Base-by-base conservation (phyloP, 2,329 filamentous ascomycete genomes). In the Colletotrichum incanum region DNA sequence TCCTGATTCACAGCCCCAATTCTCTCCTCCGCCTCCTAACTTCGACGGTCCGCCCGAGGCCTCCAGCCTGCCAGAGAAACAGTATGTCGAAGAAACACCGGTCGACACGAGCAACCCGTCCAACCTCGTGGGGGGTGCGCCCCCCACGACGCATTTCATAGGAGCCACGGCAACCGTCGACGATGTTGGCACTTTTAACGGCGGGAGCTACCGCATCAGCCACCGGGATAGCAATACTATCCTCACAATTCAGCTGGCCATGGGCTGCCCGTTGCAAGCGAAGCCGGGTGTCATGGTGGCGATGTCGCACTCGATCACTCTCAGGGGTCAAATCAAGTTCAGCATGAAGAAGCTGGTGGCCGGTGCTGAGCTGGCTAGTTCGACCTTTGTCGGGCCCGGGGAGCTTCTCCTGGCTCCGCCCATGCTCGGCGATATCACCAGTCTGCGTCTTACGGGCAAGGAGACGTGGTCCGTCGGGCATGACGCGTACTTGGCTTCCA, bases 131-230 rank as follows among this genome's bases (percentile, higher is more conserved):
- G 79, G 79, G 14, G 81, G 82, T 37, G 85, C 83, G 5, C 86
- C 84, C 14, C 78, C 82, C 8, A 81, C 84, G 20, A 81, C 83
- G 41, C 88, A 93, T 69, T 95, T 96, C 74, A 80, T 86, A 7
- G 93, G 93, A 39, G 90, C 89, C 0, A 71, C 61, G 41, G 85
- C 92, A 0, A 88, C 89, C 0, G 86, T 90, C 39, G 96, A 98
- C 81, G 95, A 98, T 76, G 90, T 97, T 1, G 96, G 96, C n/a
- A 96, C 93, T 0, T 99, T 98, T 86, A 98, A 98, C 80, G 96
- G 96, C 20, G 96, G 96, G 16, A 96, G 93, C 79, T 99, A 96
- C 80, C 89, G 96, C 54, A 95, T 98, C 79, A 96, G 94, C 78
- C 96, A 99, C 79, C 89, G 96, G 28, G 95, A 98, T 81, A 92